Evolutionary conservation across 2,329 filamentous ascomycete species (phyloP), one percentile per base, ranked within the genome.

Genomic region (Curvularia sp.): DNA sequence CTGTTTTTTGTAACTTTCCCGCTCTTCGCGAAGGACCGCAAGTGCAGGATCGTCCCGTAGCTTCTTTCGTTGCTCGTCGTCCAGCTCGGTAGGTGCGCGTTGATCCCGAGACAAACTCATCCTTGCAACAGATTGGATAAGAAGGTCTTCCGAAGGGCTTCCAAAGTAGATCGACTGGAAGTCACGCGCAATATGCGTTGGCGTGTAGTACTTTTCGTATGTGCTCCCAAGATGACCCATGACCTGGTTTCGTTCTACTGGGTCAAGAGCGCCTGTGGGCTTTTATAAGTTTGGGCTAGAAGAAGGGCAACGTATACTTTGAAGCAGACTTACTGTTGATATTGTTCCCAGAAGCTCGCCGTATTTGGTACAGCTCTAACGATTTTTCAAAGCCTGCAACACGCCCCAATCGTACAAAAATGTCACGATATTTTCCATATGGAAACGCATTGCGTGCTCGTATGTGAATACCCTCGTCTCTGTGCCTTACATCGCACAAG

Each of bases 111-210:
- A 59, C 27, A 60, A 55, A 28, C 62, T 41, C 43, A 68, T 68
- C 1, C 57, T 47, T 46, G 54, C 50, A 49, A 68, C 51, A 51
- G 63, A 66, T 59, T 60, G 12, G 38, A 68, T 64, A 21, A 68
- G 61, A 30, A 57, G 47, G 28, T 63, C 59, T 58, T 66, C 49
- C 52, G 23, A 53, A 32, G 50, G 55, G 49, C 53, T 66, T 46
- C 54, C 27, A 58, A 66, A 66, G 54, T 66, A 66, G 52, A 64
- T 63, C 32, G 54, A 53, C 30, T 66, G 28, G 41, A 64, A 66
- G 53, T 66, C 41, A 34, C 50, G 47, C 23, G 52, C 42, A 52
- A 67, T 63, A 57, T 66, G 36, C 19, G 55, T 66, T 56, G 30
- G 60, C 43, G 55, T 65, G 43, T 65, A 65, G 46, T 62, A 62